Base-by-base conservation (phyloP, 495 filamentous ascomycete species). In the Aspergillus avenaceus region DNA sequence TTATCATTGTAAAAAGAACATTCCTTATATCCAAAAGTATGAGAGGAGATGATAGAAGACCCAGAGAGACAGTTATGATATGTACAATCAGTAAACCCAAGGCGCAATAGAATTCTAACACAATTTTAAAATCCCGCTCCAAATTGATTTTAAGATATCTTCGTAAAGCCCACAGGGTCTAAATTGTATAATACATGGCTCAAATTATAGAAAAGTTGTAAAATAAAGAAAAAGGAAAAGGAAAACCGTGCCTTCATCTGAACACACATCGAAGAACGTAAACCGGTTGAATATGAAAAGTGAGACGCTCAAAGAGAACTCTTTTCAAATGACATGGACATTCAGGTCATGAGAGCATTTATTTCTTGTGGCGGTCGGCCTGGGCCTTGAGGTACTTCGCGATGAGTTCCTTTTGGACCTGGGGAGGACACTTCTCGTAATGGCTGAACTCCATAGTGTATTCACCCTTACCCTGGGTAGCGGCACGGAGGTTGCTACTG, bases 371-470 rank as follows among this genome's bases (percentile, higher is more conserved):
- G 67, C 85, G 84, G 52, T 84, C 86, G 51, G 84, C 84, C 62
- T 87, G 80, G 63, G 85, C 85, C 80, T 96, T 95, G 67, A 91
- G 72, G 72, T 96, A 81, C 74, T 91, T 90, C 48, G 84, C 82
- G 27, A 97, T 73, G 42, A 99, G 76, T 68, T 97, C 95, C 71
- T 87, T 96, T 72, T 99, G 95, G 67, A 97, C 63, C 59, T 97
- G 92, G 51, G 83, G 82, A 42, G 91, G 87, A 55, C 92, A 88
- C 46, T 88, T 77, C 48, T 84, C 82, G 65, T 99, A 97, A 72
- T 97, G 91, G 64, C 85, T 89, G 69, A 97, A 99, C 76, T 99
- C 95, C 95, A 99, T 99, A 53, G 79, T 85, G 61, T 96, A 99
- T 76, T 99, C 95, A 56, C 95, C 95, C 79, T 99, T 99, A 45